phyloP scores from a whole-genome alignment of 495 filamentous ascomycete species.

The Lichina pygmaea region DNA sequence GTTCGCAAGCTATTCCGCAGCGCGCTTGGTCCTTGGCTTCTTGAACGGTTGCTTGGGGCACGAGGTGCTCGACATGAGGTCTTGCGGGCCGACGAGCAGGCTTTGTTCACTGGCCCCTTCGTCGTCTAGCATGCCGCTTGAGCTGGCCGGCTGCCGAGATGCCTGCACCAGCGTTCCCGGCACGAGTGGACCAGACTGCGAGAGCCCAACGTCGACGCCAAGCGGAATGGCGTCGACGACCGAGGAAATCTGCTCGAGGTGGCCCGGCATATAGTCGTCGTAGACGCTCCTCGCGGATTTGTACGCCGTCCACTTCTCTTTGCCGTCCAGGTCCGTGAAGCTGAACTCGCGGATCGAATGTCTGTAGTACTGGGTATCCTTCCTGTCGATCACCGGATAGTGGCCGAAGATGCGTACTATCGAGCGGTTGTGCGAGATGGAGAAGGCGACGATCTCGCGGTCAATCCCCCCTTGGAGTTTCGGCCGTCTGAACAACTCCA shows the following conservation, averaged over 20 bases:
- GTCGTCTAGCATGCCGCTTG: not conserved
- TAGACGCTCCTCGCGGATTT: constrained; percentile 1
- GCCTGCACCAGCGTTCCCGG: constrained; percentile 3
- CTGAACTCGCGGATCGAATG: constrained; percentile 1
- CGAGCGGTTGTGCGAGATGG: constrained; percentile 2
- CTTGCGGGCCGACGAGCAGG: constrained; percentile 1
- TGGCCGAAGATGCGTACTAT: constrained; percentile 8
- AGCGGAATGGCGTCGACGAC: constrained; percentile 15
- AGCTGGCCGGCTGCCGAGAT: not conserved
- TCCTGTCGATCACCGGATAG: constrained; percentile 8
- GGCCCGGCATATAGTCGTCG: constrained; percentile 12
- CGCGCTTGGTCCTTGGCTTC: constrained; percentile 2
- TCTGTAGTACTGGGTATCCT: constrained; percentile 6
- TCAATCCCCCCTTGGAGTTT: constrained; percentile 1
- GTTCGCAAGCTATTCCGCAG: not conserved
- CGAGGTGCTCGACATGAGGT: constrained; percentile 2
- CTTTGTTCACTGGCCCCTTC: constrained; percentile 2
- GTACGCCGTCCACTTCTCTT: constrained; percentile 2
- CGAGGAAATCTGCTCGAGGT: constrained; percentile 16
- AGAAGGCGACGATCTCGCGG: constrained; percentile 2
- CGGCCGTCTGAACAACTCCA: constrained; percentile 9
- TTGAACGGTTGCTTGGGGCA: not conserved
- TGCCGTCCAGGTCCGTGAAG: not conserved
- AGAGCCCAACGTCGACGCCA: constrained; percentile 4
- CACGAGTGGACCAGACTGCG: constrained; percentile 3